These are phyloP conservation scores for Carpinus viminea DNA, from an alignment of 306 rosid species.

Conservation along the genomic window DNA sequence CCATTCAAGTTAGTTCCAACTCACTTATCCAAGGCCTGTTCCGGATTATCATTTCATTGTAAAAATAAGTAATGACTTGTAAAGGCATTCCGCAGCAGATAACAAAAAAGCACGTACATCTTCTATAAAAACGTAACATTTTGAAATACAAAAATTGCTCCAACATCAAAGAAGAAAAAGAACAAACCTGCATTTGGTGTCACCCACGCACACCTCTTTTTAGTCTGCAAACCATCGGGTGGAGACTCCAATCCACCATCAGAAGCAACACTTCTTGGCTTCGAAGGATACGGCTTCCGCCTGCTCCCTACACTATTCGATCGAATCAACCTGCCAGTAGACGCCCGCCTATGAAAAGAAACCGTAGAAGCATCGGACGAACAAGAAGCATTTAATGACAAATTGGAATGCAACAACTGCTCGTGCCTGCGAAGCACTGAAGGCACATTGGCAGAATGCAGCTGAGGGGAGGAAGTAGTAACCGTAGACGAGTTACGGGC, in stretches of 20 bases:
- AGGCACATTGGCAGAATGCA: conserved; percentile 46
- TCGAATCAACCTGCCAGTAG: conserved; percentile 73
- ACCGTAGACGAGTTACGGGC: conserved; percentile 37
- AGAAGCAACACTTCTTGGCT: conserved; percentile 75
- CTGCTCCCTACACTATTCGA: conserved; percentile 60
- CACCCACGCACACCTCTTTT: conserved; percentile 84
- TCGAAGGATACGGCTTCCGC: conserved; percentile 57
- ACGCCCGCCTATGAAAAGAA: conserved; percentile 76
- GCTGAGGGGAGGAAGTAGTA: conserved; percentile 48
- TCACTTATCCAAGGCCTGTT: background rate
- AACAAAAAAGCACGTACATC: background rate
- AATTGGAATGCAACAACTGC: conserved; percentile 64
- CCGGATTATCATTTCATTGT: background rate
- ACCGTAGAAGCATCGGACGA: conserved; percentile 90
- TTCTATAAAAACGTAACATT: conserved; percentile 11
- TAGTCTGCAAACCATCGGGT: conserved; percentile 47
- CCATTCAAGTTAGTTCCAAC: background rate
- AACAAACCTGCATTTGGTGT: conserved; percentile 81
- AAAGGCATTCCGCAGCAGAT: background rate
- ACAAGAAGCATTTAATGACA: conserved; percentile 78
- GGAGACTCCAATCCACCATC: conserved; percentile 60
- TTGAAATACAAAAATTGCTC: background rate
- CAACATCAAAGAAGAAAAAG: conserved; percentile 23
- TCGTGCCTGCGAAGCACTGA: conserved; percentile 73
- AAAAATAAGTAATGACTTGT: background rate